These are phyloP conservation scores for Waltiozyma solani DNA, from an alignment of 1,139 yeast genomes.

Conservation along the genomic window DNA sequence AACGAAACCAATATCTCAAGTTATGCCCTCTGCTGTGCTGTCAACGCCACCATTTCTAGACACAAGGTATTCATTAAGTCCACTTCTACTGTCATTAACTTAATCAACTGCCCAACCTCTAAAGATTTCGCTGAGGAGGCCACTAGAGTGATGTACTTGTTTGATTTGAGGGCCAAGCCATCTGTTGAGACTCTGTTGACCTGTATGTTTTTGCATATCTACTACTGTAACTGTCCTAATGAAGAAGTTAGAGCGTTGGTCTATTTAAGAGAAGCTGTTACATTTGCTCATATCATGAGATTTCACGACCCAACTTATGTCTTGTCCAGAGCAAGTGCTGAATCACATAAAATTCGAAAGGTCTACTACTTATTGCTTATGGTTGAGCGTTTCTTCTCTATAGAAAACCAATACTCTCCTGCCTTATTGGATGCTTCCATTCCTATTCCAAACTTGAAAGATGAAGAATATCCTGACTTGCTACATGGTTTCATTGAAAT, in stretches of 20 bases:
- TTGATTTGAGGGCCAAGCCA: slow-evolving; percentile 11
- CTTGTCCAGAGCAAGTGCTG: slow-evolving; percentile 6
- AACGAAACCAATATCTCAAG: slow-evolving; percentile 8
- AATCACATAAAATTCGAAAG: slow-evolving; percentile 15
- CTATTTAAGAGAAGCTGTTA: slow-evolving; percentile 15
- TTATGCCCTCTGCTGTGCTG: slow-evolving; percentile 15
- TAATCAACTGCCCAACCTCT: slow-evolving; percentile 14
- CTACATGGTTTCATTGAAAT: slow-evolving; percentile 15
- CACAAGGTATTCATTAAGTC: slow-evolving; percentile 15
- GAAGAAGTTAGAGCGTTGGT: slow-evolving; percentile 11
- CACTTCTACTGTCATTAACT: slow-evolving; percentile 7
- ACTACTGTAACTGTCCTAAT: slow-evolving; percentile 12
- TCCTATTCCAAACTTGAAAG: slow-evolving; percentile 14
- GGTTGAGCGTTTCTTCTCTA: slow-evolving; percentile 15
- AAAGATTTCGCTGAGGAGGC: slow-evolving; percentile 14
- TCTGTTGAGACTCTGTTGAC: slow-evolving; percentile 10
- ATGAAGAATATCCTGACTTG: slow-evolving; percentile 17
- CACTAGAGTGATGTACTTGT: slow-evolving; percentile 11
- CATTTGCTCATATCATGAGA: slow-evolving; percentile 13
- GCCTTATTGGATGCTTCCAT: slow-evolving; percentile 15
- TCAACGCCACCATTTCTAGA: slow-evolving; percentile 15
- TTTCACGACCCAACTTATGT: slow-evolving; percentile 14
- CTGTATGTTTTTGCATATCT: slow-evolving; percentile 14
- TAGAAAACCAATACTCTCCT: slow-evolving; percentile 12
- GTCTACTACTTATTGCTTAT: slow-evolving; percentile 15